Base-by-base conservation (phyloP, 352 stramenopile genomes). In the Pythium rishiriense region DNA sequence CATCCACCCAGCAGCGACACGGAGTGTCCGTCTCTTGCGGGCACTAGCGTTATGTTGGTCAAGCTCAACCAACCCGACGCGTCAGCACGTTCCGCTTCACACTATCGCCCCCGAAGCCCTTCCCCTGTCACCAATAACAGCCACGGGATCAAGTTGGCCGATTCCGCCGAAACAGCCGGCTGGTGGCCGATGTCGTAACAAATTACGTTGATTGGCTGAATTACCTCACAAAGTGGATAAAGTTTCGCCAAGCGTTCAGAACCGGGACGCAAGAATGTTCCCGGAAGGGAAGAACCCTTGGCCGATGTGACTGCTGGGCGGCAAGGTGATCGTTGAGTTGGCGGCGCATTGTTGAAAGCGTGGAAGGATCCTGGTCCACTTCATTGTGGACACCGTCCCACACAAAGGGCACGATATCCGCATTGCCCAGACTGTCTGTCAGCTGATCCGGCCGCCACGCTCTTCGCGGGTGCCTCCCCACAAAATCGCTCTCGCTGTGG, bases 151-250 rank as follows among this genome's bases (percentile, higher is more conserved):
- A 43, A 43, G 37, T 43, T 43, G 37, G 42, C 19, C 12, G 6
- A 12, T 63, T 63, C 56, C 43, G 14, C 17, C n/a, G 24, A 57
- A 57, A 7, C 61, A 68, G 51, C 51, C 15, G 61, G 51, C 24
- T 57, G 17, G 19, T 10, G 33, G 39, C 22, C 43, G 24, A 15
- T 12, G 22, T 17, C n/a, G 49, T 55, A 54, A 60, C 29, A 51
- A 66, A 66, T 26, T 14, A 1, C 35, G 58, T 17, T 42, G 29
- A 68, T 48, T 68, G 61, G 52, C 4, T 46, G 28, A 58, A 53
- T 58, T 31, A 2, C 25, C 3, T 11, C 17, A 12, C 3, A 7
- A 12, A 9, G n/a, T 25, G 22, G 41, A 29, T 66, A 60, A 66
- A 37, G n/a, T 60, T 66, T 43, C 37, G 48, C 59, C 43, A n/a